phyloP scores from a whole-genome alignment of 2,329 filamentous ascomycete genomes.

The Stachybotrys chartarum region DNA sequence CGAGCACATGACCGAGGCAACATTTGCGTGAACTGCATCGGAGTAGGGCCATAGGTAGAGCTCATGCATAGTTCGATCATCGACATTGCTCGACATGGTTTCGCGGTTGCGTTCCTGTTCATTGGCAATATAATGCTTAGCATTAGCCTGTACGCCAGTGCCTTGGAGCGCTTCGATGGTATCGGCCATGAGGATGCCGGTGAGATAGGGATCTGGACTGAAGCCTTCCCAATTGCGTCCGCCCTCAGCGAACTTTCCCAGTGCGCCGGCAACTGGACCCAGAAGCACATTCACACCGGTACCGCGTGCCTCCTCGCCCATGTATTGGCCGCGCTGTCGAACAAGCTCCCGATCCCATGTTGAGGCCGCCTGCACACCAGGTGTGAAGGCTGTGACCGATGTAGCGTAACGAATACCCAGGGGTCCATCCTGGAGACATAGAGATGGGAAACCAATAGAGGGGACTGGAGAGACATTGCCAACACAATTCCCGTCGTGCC shows the following conservation, averaged over 20 bases:
- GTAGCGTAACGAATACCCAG: conserved; percentile 10
- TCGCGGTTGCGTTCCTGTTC: conserved; percentile 72
- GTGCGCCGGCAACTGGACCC: conserved; percentile 49
- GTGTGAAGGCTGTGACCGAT: conserved; percentile 30
- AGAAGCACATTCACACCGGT: conserved; percentile 76
- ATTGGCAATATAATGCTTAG: conserved; percentile 62
- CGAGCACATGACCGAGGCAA: conserved; percentile 51
- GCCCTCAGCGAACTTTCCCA: conserved; percentile 28
- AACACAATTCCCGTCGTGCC: conserved; percentile 3
- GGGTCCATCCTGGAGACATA: conserved; percentile 26
- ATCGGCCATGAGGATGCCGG: conserved; percentile 51
- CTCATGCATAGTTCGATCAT: conserved; percentile 54
- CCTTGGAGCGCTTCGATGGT: conserved; percentile 51
- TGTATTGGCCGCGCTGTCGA: conserved; percentile 59
- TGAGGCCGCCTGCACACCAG: conserved; percentile 51
- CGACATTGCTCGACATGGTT: conserved; percentile 47
- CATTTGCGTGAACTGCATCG: conserved; percentile 57
- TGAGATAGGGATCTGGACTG: conserved; percentile 62
- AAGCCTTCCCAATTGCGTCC: conserved; percentile 53
- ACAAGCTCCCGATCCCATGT: conserved; percentile 67
- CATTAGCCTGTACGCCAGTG: conserved; percentile 22
- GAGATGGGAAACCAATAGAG: conserved; percentile 26
- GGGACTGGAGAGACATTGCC: conserved; percentile 21
- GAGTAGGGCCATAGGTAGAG: conserved; percentile 66
- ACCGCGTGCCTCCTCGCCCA: conserved; percentile 67